phyloP scores from a whole-genome alignment of 257 asterid species.

The Euphrasia confusa region DNA sequence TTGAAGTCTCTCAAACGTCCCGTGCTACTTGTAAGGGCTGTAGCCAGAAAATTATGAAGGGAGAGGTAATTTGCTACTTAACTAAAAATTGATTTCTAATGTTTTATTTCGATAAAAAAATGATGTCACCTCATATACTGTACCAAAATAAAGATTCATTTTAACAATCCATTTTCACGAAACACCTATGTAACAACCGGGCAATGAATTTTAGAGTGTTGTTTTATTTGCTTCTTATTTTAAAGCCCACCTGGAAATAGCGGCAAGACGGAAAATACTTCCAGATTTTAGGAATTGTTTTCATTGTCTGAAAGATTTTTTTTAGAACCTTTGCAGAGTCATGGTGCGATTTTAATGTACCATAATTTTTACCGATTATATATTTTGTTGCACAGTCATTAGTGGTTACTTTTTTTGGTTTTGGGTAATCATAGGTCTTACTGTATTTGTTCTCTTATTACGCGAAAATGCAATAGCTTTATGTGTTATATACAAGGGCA shows the following conservation, averaged over 20 bases:
- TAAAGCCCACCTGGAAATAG: not conserved
- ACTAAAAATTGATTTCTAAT: not conserved
- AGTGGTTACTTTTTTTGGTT: too few relatives aligned
- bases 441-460: not conserved
- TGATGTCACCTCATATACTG: too few relatives aligned
- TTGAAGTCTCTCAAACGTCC: constrained; percentile 68
- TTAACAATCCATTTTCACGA: too few relatives aligned
- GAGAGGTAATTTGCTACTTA: constrained; percentile 45
- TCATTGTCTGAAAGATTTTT: not conserved
- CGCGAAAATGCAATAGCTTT: too few relatives aligned
- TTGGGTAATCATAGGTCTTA: not conserved
- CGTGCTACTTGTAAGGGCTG: constrained; percentile 83
- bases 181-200: not conserved
- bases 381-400: too few relatives aligned
- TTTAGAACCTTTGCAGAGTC: not conserved
- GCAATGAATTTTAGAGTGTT: not conserved
- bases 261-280: not conserved
- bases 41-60: constrained; percentile 68
- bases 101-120: too few relatives aligned
- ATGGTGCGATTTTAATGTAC: not conserved
- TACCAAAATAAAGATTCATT: too few relatives aligned
- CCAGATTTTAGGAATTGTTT: not conserved
- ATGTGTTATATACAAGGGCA: too few relatives aligned
- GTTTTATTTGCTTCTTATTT: too few relatives aligned
- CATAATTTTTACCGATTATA: not conserved